A percentile compares a stretch with the other conserved stretches of the same genome.
Conservation (phyloP, 1,284 basidiomycete genomes). For the Puccinia hordei region DNA sequence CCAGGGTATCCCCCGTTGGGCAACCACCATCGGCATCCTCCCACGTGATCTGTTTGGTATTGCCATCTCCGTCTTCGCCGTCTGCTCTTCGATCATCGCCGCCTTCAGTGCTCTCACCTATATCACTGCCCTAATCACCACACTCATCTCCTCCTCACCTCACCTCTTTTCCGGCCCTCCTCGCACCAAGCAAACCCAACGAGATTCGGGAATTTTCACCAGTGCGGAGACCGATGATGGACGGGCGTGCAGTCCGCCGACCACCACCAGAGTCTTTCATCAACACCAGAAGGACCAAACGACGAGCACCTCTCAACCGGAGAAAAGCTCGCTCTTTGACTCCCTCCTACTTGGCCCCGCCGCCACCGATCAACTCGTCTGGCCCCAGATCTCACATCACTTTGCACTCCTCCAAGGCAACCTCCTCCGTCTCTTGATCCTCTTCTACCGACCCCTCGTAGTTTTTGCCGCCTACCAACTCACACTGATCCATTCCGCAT, state of each 20-base stretch:
- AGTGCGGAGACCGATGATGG: slow-evolving; percentile 8
- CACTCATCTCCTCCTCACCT: neutral
- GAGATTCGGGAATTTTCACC: neutral
- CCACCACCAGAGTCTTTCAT: slow-evolving; percentile 2
- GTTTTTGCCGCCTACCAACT: slow-evolving; percentile 38
- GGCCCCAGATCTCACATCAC: slow-evolving; percentile 17
- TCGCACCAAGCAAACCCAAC: neutral
- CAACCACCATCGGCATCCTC: slow-evolving; percentile 8
- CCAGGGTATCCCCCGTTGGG: slow-evolving; percentile 38
- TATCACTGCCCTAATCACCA: slow-evolving; percentile 1
- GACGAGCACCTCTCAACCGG: neutral
- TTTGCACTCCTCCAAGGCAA: slow-evolving; percentile 44
- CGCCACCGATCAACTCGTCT: neutral
- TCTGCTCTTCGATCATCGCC: neutral
- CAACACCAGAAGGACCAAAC: neutral
- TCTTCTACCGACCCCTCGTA: slow-evolving; percentile 37
- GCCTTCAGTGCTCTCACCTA: slow-evolving; percentile 16
- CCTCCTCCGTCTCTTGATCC: slow-evolving; percentile 30
- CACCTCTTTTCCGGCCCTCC: neutral
- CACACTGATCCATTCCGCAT: slow-evolving; percentile 1
- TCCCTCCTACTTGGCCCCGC: neutral
- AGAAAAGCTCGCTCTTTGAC: neutral
- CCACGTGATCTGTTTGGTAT: slow-evolving; percentile 14
- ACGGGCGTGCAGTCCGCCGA: neutral
- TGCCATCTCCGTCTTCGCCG: slow-evolving; percentile 24